Conservation (phyloP, 2,329 filamentous ascomycete species). For the Tolypocladium guangdongense region DNA sequence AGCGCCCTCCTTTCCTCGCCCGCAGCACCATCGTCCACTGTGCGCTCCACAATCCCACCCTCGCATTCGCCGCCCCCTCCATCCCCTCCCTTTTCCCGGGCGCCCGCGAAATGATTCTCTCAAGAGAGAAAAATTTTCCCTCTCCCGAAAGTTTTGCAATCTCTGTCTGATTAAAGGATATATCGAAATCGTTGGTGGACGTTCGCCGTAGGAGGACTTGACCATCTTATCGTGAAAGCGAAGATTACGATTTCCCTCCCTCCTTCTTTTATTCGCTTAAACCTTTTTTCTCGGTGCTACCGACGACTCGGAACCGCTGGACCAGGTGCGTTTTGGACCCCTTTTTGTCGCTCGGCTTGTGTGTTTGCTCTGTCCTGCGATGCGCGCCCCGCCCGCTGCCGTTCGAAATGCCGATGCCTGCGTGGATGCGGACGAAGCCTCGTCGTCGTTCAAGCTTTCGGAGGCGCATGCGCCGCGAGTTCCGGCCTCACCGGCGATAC, state of each 20-base stretch:
- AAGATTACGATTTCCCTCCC: not conserved
- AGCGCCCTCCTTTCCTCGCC: not conserved
- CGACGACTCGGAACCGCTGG: not conserved
- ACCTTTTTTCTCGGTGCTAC: not conserved
- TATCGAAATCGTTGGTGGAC: not conserved
- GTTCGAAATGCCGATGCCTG: not conserved
- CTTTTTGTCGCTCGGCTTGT: not conserved
- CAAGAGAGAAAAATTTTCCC: not conserved
- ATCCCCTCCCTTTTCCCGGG: not conserved
- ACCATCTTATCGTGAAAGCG: not conserved
- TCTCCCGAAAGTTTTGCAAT: not conserved
- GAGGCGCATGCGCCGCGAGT: not conserved
- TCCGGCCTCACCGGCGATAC: not conserved
- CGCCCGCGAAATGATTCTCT: not conserved
- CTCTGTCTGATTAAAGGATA: no score
- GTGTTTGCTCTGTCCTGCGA: not conserved
- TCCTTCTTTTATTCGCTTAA: not conserved
- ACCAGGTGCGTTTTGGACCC: not conserved
- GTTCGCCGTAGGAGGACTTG: not conserved
- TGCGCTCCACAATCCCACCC: not conserved
- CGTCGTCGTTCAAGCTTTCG: not conserved
- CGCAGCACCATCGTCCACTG: not conserved
- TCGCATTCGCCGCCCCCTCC: not conserved
- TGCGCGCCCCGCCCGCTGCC: not conserved
- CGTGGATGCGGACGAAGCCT: not conserved